A percentile compares a stretch with the other conserved stretches of the same genome.
These are phyloP conservation scores for Chimonanthus praecox DNA, from an alignment of 164 flowering plant genomes.

Conservation along the genomic window DNA sequence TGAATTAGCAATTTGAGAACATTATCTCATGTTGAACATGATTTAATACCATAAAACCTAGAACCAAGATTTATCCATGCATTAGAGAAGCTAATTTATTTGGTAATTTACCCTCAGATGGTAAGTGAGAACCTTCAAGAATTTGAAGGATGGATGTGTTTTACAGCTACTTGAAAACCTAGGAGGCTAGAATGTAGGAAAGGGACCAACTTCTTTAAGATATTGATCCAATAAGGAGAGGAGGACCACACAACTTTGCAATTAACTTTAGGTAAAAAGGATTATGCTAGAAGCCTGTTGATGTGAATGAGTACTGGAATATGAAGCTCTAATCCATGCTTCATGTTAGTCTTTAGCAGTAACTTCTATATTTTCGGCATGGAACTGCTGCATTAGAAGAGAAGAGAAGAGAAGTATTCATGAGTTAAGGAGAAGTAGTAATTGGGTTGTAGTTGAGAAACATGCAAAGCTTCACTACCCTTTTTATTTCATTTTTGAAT, in stretches of 20 bases:
- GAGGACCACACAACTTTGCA: constrained; percentile 31
- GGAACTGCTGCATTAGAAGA: too few species aligned
- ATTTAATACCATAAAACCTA: not conserved
- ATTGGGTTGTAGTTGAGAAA: not conserved
- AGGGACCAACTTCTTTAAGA: constrained; percentile 30
- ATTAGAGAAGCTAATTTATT: not conserved
- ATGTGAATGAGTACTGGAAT: not conserved
- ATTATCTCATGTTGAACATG: not conserved
- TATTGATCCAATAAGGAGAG: constrained; percentile 5
- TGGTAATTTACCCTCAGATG: not conserved
- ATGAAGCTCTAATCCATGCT: not conserved
- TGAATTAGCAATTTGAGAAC: not conserved
- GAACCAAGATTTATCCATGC: not conserved
- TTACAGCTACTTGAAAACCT: not conserved
- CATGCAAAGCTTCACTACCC: not conserved
- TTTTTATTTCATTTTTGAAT: not conserved
- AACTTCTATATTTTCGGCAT: not conserved
- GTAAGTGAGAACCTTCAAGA: not conserved
- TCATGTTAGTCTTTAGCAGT: not conserved
- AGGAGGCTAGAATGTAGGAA: constrained; percentile 14
- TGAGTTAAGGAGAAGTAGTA: not conserved
- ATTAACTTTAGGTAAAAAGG: not conserved
- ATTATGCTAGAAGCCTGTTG: constrained; percentile 20
- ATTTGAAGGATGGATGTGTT: not conserved
- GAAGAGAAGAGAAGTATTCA: not conserved